Evolutionary conservation across 2,329 filamentous ascomycete species (phyloP), one percentile per base, ranked within the genome.

Genomic region (Hypoxylon sp.): DNA sequence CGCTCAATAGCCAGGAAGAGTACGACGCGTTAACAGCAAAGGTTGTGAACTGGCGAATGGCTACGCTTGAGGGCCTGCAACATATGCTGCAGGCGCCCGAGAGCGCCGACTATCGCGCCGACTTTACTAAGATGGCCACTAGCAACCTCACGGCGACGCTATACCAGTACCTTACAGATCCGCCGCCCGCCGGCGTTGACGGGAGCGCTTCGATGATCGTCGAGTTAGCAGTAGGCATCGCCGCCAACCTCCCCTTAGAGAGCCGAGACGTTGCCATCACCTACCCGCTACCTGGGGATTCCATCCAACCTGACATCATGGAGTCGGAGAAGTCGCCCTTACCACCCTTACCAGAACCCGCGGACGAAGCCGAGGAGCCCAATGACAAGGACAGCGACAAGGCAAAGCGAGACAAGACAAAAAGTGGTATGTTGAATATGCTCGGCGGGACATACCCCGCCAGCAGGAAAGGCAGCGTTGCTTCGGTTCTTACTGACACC

Each of bases 191-290:
- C 1, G 94, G 93, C 7, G 85, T 98, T n/a, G 90, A 95, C 70
- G 93, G 93, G 53, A 93, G 93, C 67, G 91, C 94, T 1, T 89
- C 90, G 57, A 97, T 96, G 89, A 98, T 99, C 76, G 86, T 97
- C 57, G 94, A 97, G 79, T 85, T 98, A 52, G 93, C 94, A 0
- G 87, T 98, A 28, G 91, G 90, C 65, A 93, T 99, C 68, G 89
- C 92, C 0, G 87, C 90, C 62, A 96, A 97, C 76, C 81, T 98
- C 46, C 95, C 96, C 0, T 81, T 97, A 38, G 96, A 99, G 79
- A 96, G 93, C 71, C 88, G 96, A 68, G 96, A 98, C 74, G 92
- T 99, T 14, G 89, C 89, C 44, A 91, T 99, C 65, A 88, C 91
- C 67, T 97, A 97, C 76, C 93, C 94, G 54, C 81, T 90, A 61